Conservation (phyloP, 2,329 filamentous ascomycete genomes). For the Aspergillus vadensis region DNA sequence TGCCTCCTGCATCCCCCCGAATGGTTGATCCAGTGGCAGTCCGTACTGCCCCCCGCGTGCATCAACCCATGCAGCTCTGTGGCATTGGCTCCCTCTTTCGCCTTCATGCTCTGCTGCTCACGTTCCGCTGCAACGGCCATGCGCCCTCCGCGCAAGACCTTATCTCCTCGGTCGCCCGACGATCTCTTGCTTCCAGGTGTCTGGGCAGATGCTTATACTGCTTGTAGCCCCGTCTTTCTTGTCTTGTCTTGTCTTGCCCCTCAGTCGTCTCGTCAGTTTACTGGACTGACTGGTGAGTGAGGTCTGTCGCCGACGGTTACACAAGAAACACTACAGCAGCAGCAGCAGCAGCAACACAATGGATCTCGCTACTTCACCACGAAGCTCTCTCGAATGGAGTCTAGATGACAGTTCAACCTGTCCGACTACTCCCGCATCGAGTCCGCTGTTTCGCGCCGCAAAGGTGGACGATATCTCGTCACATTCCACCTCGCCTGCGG, state of each 20-base stretch:
- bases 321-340: neutral
- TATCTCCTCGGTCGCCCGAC: neutral
- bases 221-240: neutral
- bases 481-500: neutral
- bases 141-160: neutral
- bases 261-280: neutral
- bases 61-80: slow-evolving; percentile 10
- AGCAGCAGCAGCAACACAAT: slow-evolving; percentile 9
- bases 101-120: neutral
- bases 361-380: slow-evolving; percentile 26
- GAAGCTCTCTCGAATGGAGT: slow-evolving; percentile 21
- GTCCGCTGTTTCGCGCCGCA: slow-evolving; percentile 29
- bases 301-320: neutral
- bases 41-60: slow-evolving; percentile 13
- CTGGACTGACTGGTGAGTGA: neutral
- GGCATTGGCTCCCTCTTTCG: neutral
- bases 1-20: neutral
- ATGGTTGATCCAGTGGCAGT: slow-evolving; percentile 9
- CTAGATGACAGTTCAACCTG: slow-evolving; percentile 26
- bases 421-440: slow-evolving; percentile 32
- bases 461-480: slow-evolving; percentile 21
- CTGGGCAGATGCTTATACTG: neutral
- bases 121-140: neutral
- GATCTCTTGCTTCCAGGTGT: neutral
- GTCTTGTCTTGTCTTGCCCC: neutral